phyloP scores from a whole-genome alignment of 2,329 filamentous ascomycete genomes.

The Penicillium sp. region DNA sequence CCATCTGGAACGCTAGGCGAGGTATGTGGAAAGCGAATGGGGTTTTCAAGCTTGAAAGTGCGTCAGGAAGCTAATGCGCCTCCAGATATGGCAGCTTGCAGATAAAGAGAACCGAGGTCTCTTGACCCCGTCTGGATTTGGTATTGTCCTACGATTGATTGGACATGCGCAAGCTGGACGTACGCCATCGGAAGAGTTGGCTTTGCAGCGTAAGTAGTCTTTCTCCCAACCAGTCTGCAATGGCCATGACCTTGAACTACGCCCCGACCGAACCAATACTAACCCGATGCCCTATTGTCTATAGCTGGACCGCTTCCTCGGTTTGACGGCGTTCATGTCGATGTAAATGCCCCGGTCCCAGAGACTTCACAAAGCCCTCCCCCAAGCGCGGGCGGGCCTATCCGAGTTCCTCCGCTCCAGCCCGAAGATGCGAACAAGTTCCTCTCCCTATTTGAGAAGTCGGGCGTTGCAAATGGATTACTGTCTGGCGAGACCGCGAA shows the following conservation, averaged over 20 bases:
- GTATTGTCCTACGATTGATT: conserved; percentile 89
- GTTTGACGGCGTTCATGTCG: conserved; percentile 76
- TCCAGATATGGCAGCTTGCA: conserved; percentile 97
- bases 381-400: conserved; percentile 61
- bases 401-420: conserved; percentile 85
- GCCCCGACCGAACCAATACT: background rate
- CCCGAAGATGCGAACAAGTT: conserved; percentile 91
- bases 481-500: conserved; percentile 85
- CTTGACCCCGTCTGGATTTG: conserved; percentile 89
- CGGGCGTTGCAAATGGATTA: conserved; percentile 74
- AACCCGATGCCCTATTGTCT: conserved; percentile 15
- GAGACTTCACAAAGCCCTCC: conserved; percentile 53
- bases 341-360: conserved; percentile 50
- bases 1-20: conserved; percentile 85
- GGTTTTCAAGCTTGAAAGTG: background rate
- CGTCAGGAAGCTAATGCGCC: conserved; percentile 7
- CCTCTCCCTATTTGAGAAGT: conserved; percentile 85
- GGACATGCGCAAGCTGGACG: conserved; percentile 91
- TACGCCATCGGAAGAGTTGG: conserved; percentile 78
- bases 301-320: conserved; percentile 80
- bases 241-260: background rate
- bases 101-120: conserved; percentile 96
- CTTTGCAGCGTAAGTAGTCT: conserved; percentile 67
- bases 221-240: background rate
- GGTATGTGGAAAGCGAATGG: conserved; percentile 58